Conservation (phyloP, 176 grass and related monocot genomes). For the Olyra latifolia region DNA sequence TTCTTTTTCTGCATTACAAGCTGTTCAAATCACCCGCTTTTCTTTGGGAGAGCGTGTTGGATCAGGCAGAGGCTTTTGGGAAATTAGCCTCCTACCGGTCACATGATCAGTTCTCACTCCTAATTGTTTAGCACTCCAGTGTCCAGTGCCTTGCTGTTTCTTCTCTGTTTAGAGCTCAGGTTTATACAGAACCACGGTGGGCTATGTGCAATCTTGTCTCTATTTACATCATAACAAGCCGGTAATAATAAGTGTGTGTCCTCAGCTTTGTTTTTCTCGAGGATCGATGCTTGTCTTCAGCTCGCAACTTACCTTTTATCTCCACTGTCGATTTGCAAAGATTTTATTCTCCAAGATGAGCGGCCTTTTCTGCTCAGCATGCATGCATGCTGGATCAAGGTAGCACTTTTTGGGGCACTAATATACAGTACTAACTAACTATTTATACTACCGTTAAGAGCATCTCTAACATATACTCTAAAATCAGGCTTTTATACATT, state of each 20-base stretch:
- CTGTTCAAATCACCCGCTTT: neutral
- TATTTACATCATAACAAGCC: neutral
- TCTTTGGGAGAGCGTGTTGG: slow-evolving; percentile 25
- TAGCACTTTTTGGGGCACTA: neutral
- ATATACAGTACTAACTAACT: neutral
- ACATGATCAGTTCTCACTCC: too few species aligned
- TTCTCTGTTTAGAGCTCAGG: neutral
- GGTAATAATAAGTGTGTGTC: too few species aligned
- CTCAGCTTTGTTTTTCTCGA: neutral
- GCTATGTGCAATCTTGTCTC: neutral
- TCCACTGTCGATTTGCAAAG: neutral
- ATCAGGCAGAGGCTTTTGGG: neutral
- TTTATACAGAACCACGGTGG: neutral
- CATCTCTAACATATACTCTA: too few species aligned
- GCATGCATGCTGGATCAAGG: slow-evolving; percentile 3
- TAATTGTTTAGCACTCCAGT: neutral
- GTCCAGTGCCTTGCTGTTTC: too few species aligned
- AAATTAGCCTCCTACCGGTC: neutral
- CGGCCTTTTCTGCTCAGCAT: slow-evolving; percentile 1
- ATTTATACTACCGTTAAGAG: neutral
- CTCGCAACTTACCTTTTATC: neutral
- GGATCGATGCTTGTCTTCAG: neutral
- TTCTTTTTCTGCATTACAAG: neutral
- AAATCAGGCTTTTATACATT: too few species aligned
- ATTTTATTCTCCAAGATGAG: slow-evolving; percentile 30